These are phyloP conservation scores for Oryza glaberrima DNA, from an alignment of 176 grass and related monocot species.

Conservation along the genomic window DNA sequence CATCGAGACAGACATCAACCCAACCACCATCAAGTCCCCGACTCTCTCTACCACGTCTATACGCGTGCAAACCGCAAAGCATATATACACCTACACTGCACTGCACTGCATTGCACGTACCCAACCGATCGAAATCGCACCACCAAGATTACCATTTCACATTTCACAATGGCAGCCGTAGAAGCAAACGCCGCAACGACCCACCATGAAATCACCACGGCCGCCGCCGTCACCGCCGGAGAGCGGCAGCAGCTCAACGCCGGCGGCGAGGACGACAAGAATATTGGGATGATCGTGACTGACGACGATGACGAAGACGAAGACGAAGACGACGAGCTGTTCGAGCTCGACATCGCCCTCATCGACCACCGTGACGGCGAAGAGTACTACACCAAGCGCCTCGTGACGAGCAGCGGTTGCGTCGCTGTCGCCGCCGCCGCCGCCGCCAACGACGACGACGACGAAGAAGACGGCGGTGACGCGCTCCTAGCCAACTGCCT, in stretches of 20 bases:
- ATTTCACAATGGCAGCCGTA: conserved; percentile 9
- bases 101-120: not conserved
- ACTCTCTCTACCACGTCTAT: not conserved
- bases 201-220: conserved; percentile 4
- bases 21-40: not conserved
- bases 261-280: not conserved
- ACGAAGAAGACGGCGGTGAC: not conserved
- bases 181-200: not conserved
- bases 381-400: not conserved
- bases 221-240: not conserved
- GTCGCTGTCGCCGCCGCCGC: rapidly evolving
- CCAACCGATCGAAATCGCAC: not conserved
- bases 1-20: not conserved
- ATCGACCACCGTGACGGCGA: conserved; percentile 25
- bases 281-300: not conserved
- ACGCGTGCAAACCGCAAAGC: not conserved
- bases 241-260: too few relatives aligned
- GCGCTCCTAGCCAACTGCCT: conserved; percentile 62
- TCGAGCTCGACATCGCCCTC: conserved; percentile 59
- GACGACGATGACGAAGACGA: not conserved
- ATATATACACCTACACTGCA: not conserved
- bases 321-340: conserved; percentile 63
- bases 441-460: not conserved
- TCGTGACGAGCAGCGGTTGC: too few relatives aligned
- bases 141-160: not conserved